phyloP scores from a whole-genome alignment of 257 asterid species.

The Anisodus tanguticus region DNA sequence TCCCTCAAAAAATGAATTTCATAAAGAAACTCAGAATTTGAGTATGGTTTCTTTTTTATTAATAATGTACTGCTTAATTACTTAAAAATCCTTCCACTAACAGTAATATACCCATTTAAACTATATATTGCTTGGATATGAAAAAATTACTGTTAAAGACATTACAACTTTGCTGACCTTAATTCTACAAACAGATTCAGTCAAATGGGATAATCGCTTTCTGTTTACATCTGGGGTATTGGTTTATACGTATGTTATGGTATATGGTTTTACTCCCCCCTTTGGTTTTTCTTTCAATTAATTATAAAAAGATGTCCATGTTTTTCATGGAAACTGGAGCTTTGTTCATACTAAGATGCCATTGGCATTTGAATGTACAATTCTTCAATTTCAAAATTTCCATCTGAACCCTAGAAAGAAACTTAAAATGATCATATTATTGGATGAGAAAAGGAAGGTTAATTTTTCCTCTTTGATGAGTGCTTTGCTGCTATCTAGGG shows the following conservation, averaged over 20 bases:
- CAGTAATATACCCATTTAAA: background rate
- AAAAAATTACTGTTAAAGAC: background rate
- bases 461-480: background rate
- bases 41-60: background rate
- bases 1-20: background rate
- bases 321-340: slow-evolving; percentile 15
- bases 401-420: background rate
- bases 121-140: background rate
- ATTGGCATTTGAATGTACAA: background rate
- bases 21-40: background rate
- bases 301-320: background rate
- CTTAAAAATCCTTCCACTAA: background rate
- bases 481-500: background rate
- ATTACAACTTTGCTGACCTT: background rate
- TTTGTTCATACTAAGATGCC: background rate
- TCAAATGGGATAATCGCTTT: background rate
- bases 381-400: background rate
- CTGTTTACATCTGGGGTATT: slow-evolving; percentile 6
- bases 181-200: background rate
- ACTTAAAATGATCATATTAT: background rate
- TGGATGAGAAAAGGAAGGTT: background rate
- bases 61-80: background rate
- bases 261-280: background rate
- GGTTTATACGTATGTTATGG: background rate
- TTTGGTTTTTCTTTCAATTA: background rate